Conservation (phyloP, 129 eudicot genomes). For the Flaveria robusta region DNA sequence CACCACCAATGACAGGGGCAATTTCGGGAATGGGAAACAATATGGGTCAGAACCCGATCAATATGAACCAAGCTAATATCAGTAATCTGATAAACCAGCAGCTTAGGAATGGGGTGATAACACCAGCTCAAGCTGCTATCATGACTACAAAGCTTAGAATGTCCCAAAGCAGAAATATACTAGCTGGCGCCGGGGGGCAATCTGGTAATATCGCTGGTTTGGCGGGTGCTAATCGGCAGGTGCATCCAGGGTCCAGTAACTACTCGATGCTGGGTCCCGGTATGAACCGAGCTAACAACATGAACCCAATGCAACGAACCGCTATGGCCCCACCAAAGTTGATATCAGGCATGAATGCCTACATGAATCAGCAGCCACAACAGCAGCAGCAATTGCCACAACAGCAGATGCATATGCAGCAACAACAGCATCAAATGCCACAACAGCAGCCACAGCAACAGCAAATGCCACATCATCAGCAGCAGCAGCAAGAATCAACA, state of each 20-base stretch:
- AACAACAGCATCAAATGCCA: conserved; percentile 39
- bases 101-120: conserved; percentile 53
- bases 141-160: conserved; percentile 53
- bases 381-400: conserved; percentile 12
- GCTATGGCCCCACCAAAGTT: conserved; percentile 75
- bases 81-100: conserved; percentile 62
- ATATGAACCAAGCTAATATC: conserved; percentile 49
- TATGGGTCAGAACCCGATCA: conserved; percentile 59
- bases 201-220: conserved; percentile 48
- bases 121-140: conserved; percentile 52
- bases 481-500: conserved; percentile 69
- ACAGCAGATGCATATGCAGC: conserved; percentile 37
- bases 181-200: conserved; percentile 53
- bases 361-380: conserved; percentile 58
- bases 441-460: conserved; percentile 41
- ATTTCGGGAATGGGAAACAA: conserved; percentile 57
- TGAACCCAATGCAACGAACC: conserved; percentile 72
- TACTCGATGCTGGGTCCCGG: conserved; percentile 73
- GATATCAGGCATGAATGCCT: conserved; percentile 62
- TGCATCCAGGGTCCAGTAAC: conserved; percentile 68
- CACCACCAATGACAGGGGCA: conserved; percentile 65
- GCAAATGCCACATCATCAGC: conserved; percentile 36
- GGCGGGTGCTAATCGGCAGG: conserved; percentile 68
- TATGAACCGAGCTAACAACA: conserved; percentile 52
- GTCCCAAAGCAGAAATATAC: conserved; percentile 50